Evolutionary conservation across 2,329 filamentous ascomycete species (phyloP).

Genomic region (Alternaria infectoria): DNA sequence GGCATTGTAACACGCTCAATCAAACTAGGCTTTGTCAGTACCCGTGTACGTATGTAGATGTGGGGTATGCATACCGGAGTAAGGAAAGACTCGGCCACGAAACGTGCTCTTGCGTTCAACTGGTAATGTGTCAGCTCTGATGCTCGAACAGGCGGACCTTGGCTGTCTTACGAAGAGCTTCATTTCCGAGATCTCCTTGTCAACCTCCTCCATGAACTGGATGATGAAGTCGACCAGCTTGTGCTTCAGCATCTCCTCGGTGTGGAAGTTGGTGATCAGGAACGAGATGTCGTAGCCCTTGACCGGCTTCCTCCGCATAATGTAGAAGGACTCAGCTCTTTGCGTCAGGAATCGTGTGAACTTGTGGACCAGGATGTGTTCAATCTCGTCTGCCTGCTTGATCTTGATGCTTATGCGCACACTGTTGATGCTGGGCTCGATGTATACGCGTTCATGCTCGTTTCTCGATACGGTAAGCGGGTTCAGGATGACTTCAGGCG

Average conservation of each 20-base stretch:
- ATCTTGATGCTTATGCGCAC: slow-evolving; percentile 98
- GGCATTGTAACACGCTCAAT: slow-evolving; percentile 25
- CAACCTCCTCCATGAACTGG: slow-evolving; percentile 99
- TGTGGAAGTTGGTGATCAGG: slow-evolving; percentile 98
- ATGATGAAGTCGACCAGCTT: slow-evolving; percentile 99
- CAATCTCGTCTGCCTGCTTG: slow-evolving; percentile 99
- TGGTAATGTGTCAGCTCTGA: slow-evolving; percentile 53
- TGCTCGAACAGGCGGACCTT: neutral
- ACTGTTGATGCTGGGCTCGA: slow-evolving; percentile 96
- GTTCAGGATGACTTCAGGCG: slow-evolving; percentile 91
- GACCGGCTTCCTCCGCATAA: slow-evolving; percentile 91
- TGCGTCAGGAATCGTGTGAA: slow-evolving; percentile 97
- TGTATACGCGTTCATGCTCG: slow-evolving; percentile 94
- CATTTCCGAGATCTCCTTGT: slow-evolving; percentile 99
- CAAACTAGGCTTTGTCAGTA: slow-evolving; percentile 24
- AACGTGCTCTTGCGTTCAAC: slow-evolving; percentile 95
- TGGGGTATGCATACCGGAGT: slow-evolving; percentile 72
- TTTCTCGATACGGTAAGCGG: slow-evolving; percentile 91
- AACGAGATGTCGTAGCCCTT: slow-evolving; percentile 99
- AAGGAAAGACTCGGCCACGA: slow-evolving; percentile 97
- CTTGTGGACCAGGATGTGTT: slow-evolving; percentile 97
- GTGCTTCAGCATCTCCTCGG: slow-evolving; percentile 98
- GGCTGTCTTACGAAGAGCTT: slow-evolving; percentile 86
- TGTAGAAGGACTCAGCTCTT: slow-evolving; percentile 95
- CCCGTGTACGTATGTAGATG: neutral